Conservation (phyloP, 768 basidiomycete genomes). For the Pisolithus albus region DNA sequence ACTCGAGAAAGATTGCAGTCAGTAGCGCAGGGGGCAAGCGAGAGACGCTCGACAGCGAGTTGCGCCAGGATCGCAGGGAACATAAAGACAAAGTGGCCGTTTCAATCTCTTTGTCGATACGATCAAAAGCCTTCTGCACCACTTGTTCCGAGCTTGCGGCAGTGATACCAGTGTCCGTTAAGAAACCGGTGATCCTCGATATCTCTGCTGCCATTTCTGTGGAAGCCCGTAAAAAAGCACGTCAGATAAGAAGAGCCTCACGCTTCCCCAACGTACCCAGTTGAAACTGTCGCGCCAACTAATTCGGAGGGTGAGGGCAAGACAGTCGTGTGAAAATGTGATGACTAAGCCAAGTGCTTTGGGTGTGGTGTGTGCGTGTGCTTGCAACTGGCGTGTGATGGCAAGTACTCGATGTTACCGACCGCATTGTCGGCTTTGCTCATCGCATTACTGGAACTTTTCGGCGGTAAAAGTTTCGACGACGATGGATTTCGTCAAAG, state of each 20-base stretch:
- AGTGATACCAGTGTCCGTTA: not conserved
- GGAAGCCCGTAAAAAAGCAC: too few species aligned
- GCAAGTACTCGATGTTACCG: constrained; percentile 30
- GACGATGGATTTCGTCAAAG: not conserved
- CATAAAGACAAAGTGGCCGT: constrained; percentile 8
- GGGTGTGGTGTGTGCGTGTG: too few species aligned
- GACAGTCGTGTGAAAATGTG: too few species aligned
- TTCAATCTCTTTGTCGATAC: constrained; percentile 16
- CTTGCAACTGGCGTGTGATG: constrained; percentile 5
- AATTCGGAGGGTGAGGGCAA: too few species aligned
- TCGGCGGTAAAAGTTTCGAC: constrained; percentile 8
- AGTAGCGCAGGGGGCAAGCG: constrained; percentile 19
- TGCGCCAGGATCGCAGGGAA: constrained; percentile 12
- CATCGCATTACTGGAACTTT: constrained; percentile 33
- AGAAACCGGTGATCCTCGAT: not conserved
- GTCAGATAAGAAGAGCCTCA: too few species aligned
- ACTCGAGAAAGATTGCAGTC: constrained; percentile 15
- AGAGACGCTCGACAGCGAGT: constrained; percentile 12
- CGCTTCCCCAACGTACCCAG: too few species aligned
- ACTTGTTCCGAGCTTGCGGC: not conserved
- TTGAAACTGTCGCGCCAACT: too few species aligned
- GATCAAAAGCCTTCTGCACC: not conserved
- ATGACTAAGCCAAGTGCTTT: too few species aligned
- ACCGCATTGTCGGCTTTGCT: constrained; percentile 43
- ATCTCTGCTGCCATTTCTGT: not conserved